These are phyloP conservation scores for Immersiporthe knoxdaviesiana DNA, from an alignment of 2,329 filamentous ascomycete genomes.

Conservation along the genomic window DNA sequence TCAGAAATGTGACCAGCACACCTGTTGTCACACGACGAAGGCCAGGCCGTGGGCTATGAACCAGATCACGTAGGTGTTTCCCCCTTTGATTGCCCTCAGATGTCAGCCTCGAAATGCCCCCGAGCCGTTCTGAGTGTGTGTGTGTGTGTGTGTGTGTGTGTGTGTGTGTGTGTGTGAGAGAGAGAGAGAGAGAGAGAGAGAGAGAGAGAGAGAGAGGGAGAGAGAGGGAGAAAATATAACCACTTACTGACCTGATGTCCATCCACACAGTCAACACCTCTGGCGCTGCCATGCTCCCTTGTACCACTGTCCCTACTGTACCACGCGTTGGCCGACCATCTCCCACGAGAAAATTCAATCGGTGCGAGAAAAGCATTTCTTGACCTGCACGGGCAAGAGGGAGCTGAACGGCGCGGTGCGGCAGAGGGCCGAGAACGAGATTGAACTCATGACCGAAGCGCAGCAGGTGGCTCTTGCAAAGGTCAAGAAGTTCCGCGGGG, in stretches of 20 bases:
- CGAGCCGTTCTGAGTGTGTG: neutral
- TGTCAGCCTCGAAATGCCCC: neutral
- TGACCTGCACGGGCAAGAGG: neutral
- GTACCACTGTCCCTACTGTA: neutral
- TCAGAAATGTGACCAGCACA: neutral
- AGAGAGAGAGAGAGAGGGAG: no score
- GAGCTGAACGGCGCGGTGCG: neutral
- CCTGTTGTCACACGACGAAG: neutral
- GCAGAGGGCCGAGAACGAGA: neutral
- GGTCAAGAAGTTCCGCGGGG: neutral
- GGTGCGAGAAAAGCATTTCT: neutral
- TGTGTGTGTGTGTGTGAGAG: no score
- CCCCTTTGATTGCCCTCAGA: neutral
- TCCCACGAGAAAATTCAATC: neutral
- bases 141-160: neutral
- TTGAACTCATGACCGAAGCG: constrained; percentile 9
- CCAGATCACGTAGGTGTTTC: neutral
- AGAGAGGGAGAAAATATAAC: neutral
- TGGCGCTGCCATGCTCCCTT: constrained; percentile 3
- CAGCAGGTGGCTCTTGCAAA: neutral
- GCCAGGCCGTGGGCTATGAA: neutral
- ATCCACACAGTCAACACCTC: constrained; percentile 10
- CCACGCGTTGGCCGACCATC: neutral
- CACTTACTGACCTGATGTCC: constrained; percentile 1
- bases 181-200: no score